Evolutionary conservation across 768 basidiomycete genomes (phyloP), one percentile per base, ranked within the genome.

Genomic region (Albatrellus ellisii): DNA sequence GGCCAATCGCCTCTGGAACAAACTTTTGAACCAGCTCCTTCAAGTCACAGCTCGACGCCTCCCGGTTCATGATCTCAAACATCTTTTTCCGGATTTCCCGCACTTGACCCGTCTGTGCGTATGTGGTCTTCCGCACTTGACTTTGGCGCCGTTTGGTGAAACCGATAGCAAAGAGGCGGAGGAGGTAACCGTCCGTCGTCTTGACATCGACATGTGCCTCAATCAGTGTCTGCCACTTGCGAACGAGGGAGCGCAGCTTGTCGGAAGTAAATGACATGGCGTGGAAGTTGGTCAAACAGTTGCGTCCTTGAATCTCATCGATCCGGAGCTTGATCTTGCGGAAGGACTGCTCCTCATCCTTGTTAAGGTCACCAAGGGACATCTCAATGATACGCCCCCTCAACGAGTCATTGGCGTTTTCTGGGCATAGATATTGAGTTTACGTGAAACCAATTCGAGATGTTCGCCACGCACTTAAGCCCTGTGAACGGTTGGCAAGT

Each of bases 261-360:
- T 99, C 95, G 45, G 94, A 95, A 48, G 95, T 98, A 71, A 99
- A 97, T 70, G 94, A 89, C 94, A 99, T 98, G 62, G 95, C 95
- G 66, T 94, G 86, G 87, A 99, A 99, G 68, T 92, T 94, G 63
- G 95, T 98, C 43, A 98, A 75, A 73, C 91, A 95, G 74, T 90
- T 95, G 74, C 92, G 94, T 69, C 95, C 95, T 69, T 95, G 84
- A 46, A 89, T 72, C 58, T 91, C 88, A 61, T 97, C 92, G 58
- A 98, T 75, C 59, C 91, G 87, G 63, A 99, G 79, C 71, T 92
- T 91, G 63, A 99, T 92, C 77, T 99, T 98, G 61, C 95, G 81
- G 88, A 92, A 99, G 43, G 89, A 79, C 60, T 97, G 91, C 61
- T 99, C 95, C 72, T 98, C 95, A 59, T 99, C 95, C 72, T 95